Base-by-base conservation (phyloP, 2,329 filamentous ascomycete species). In the Xylaria sp. region DNA sequence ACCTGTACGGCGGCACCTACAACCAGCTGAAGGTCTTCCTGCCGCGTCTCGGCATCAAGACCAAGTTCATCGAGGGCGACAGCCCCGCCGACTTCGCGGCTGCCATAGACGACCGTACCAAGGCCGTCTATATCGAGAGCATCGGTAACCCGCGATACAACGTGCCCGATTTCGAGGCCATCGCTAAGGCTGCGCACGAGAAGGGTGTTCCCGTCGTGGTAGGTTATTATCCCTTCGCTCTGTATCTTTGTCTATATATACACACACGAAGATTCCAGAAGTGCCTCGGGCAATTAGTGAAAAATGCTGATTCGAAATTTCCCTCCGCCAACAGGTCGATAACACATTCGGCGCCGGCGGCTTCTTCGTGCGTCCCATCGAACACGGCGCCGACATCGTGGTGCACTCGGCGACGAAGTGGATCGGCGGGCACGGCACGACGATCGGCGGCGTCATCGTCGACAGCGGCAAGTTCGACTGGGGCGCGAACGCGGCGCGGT, bases 121-220 rank as follows among this genome's bases (percentile, higher is more conserved):
- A 97, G 86, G 93, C 93, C 29, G 86, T 97, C 51, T 97, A 94
- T 78, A 82, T 97, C 50, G 94, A 98, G 85, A 93, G 89, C 74
- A 97, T 97, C 74, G 94, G 94, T 36, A 98, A 98, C 82, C 94
- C 95, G 39, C 89, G 89, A 73, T 97, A 97, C 83, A 97, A 97
- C 78, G 87, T 97, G 22, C 94, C 94, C 3, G 94, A 97, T 77
- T 90, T 97, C 61, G 92, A 94, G 82, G 91, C 89, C 58, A 95
- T 97, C 79, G 90, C 89, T 61, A 92, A 92, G 79, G 85, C 93
- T 58, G 93, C 93, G 17, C 93, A 89, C 72, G 85, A 84, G 63
- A 86, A 86, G 77, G 90, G 89, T 29, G 86, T 92, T 2, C 90
- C 90, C 10, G 79, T 92, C 2, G 82, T 92, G 69, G 89, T 85